phyloP scores from a whole-genome alignment of 176 grass and related monocot species.

The Pontederia paniculata region DNA sequence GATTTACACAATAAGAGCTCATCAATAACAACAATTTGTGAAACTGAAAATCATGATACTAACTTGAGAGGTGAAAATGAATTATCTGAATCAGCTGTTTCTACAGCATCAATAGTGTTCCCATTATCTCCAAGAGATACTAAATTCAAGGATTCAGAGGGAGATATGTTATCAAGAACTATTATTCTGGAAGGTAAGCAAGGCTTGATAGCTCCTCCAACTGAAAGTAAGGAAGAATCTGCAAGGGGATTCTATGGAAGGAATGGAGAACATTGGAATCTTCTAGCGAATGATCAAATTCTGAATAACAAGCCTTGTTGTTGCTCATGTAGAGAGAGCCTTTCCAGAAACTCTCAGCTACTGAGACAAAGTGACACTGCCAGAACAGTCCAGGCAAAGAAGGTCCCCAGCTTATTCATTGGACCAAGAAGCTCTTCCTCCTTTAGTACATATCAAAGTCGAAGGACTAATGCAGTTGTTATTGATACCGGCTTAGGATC shows the following conservation, averaged over 20 bases:
- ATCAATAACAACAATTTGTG: constrained; percentile 33
- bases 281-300: constrained; percentile 23
- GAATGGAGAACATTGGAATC: constrained; percentile 14
- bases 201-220: constrained; percentile 19
- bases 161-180: constrained; percentile 3
- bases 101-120: constrained; percentile 42
- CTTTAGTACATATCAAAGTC: constrained; percentile 55
- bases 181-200: neutral
- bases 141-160: constrained; percentile 16
- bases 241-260: constrained; percentile 22
- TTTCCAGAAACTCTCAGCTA: constrained; percentile 34
- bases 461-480: constrained; percentile 28
- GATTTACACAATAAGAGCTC: constrained; percentile 12
- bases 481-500: constrained; percentile 34
- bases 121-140: constrained; percentile 10
- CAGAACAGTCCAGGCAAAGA: constrained; percentile 30
- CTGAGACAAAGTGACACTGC: constrained; percentile 13
- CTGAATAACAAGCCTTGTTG: constrained; percentile 30
- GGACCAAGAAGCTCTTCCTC: constrained; percentile 45
- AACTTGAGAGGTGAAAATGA: constrained; percentile 31
- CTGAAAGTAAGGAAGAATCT: constrained; percentile 18
- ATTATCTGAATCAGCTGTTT: constrained; percentile 47
- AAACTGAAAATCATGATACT: constrained; percentile 41
- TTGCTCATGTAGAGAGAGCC: constrained; percentile 62
- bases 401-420: constrained; percentile 44